Base-by-base conservation (phyloP, 202 grass and related monocot genomes). In the Dendrocalamus latiflorus region DNA sequence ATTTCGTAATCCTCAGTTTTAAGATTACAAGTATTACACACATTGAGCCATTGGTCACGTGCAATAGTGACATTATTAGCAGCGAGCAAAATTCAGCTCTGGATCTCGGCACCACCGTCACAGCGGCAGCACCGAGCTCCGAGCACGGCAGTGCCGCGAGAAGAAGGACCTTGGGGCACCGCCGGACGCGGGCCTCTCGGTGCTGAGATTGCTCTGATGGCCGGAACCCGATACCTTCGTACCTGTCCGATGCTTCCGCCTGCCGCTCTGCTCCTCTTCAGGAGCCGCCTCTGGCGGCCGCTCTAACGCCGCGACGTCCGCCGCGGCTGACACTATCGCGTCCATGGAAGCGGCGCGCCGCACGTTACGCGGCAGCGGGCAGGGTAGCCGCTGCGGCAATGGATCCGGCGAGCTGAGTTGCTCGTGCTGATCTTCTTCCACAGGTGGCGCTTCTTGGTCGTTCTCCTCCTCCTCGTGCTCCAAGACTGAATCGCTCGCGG, bases 261-360 rank as follows among this genome's bases (percentile, higher is more conserved):
- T 68, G 58, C n/a, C 67, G 2, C n/a, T 72, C 65, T 73, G 69
- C 77, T 90, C 84, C 79, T 82, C 86, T 76, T 65, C 66, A 38
- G 73, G 74, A 64, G 64, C 34, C 17, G 50, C 73, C 61, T 87
- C 86, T 17, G 87, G 85, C 77, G 47, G 15, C 6, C 72, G 71
- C 63, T 73, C 78, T 43, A 75, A 13, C 20, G 79, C 85, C 3
- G 68, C 45, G 8, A 75, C 39, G 6, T 48, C 77, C 10, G 69
- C 70, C 28, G 79, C 89, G 1, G 76, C 21, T 1, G 76, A 81
- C 56, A 70, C 80, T 1, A 57, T 76, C 13, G 86, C 75, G 75
- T 91, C 87, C 92, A 94, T 91, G 21, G 92, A 94, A n/a, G 80
- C 74, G 9, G 89, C 90, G 12, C 92, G 89, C 87, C 92, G 87